phyloP scores from a whole-genome alignment of 2,329 filamentous ascomycete species.

The Fusarium sp. region DNA sequence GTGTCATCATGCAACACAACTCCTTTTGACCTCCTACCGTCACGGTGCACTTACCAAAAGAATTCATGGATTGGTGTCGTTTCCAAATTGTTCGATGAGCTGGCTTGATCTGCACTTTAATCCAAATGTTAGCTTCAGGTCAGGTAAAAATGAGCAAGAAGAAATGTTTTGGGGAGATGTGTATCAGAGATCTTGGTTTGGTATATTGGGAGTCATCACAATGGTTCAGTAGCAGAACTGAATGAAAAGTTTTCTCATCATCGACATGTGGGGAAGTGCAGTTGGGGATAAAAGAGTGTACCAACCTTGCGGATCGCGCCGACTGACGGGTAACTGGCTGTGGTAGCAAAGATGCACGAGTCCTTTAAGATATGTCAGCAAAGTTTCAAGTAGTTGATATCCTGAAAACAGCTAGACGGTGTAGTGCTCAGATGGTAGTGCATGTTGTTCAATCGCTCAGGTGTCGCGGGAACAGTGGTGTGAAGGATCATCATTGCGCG shows the following conservation, averaged over 20 bases:
- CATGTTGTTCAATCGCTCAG: slow-evolving; percentile 78
- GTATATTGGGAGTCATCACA: slow-evolving; percentile 76
- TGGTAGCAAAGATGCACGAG: slow-evolving; percentile 10
- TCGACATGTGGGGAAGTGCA: slow-evolving; percentile 51
- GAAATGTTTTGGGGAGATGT: slow-evolving; percentile 37
- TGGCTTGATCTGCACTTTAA: slow-evolving; percentile 3
- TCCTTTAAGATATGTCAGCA: slow-evolving; percentile 18
- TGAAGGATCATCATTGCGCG: slow-evolving; percentile 66
- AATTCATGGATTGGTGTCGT: no score
- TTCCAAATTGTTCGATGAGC: no score
- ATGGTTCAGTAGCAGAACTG: slow-evolving; percentile 83
- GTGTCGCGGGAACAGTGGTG: slow-evolving; percentile 74
- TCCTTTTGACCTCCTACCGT: slow-evolving; percentile 5
- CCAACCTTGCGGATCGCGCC: slow-evolving; percentile 28
- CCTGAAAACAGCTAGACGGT: not conserved
- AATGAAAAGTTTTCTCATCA: slow-evolving; percentile 76
- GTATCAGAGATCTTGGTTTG: slow-evolving; percentile 74
- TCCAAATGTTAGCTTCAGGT: slow-evolving; percentile 26
- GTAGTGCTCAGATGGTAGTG: slow-evolving; percentile 78
- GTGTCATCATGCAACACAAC: slow-evolving; percentile 56
- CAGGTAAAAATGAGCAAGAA: not conserved
- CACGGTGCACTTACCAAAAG: slow-evolving; percentile 31
- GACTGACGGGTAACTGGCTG: not conserved
- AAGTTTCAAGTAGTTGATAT: not conserved
- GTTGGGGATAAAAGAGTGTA: not conserved